phyloP scores from a whole-genome alignment of 805 yeast genomes.

The Cyberlindnera samutprakarnensis region DNA sequence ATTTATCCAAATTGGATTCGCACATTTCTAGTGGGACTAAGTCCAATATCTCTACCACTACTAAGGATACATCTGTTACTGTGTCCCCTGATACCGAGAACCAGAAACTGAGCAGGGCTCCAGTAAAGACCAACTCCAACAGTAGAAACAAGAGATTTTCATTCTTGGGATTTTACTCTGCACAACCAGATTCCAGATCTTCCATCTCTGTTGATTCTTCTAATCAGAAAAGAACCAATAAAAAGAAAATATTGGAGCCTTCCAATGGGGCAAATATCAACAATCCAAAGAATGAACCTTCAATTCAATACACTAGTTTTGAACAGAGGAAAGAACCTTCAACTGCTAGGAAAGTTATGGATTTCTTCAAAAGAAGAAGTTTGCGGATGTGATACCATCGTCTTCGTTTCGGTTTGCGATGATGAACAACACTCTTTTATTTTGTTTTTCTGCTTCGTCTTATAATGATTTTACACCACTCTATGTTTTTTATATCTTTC shows the following conservation, averaged over 20 bases:
- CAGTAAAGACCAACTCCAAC: conserved; percentile 2
- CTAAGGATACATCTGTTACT: conserved; percentile 10
- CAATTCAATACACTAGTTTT: conserved; percentile 19
- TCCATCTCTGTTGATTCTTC: conserved; percentile 5
- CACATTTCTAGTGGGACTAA: conserved; percentile 9
- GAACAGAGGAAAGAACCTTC: conserved; percentile 47
- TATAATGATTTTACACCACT: neutral
- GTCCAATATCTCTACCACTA: conserved; percentile 2
- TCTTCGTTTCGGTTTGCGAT: too few species aligned
- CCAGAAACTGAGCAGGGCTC: conserved; percentile 10
- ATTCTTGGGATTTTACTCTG: conserved; percentile 28
- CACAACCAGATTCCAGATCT: conserved; percentile 11
- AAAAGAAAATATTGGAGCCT: conserved; percentile 20
- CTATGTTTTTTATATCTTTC: neutral
- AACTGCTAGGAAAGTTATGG: conserved; percentile 72
- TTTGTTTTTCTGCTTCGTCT: too few species aligned
- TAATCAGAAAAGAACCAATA: conserved; percentile 2
- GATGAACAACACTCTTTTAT: too few species aligned
- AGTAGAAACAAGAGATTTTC: conserved; percentile 32
- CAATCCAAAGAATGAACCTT: conserved; percentile 12
- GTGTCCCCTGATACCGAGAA: conserved; percentile 3
- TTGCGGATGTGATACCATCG: conserved; percentile 24
- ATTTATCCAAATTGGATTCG: neutral
- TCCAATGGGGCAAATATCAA: conserved; percentile 17
- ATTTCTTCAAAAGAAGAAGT: conserved; percentile 67